Percentiles rank a stretch among this genome's conserved stretches.
Conservation (phyloP, 257 asterid genomes). For the Jasminum sambac region DNA sequence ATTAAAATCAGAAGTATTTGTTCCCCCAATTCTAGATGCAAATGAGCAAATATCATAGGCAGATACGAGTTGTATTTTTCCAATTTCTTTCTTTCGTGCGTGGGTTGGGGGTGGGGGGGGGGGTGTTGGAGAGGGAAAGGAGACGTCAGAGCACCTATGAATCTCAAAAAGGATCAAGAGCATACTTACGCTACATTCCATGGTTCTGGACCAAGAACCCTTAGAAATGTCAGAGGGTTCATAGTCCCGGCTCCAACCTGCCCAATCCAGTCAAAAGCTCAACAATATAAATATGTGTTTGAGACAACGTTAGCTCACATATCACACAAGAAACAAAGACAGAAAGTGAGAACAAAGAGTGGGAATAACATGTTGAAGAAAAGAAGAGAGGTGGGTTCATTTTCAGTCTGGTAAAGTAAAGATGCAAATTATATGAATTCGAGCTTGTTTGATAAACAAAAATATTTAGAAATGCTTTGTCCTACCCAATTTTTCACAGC, state of each 20-base stretch:
- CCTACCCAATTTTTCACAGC: too few relatives aligned
- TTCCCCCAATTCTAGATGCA: conserved; percentile 10
- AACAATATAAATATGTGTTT: conserved; percentile 25
- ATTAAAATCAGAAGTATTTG: not conserved
- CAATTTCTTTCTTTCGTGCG: not conserved
- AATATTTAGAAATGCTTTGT: too few relatives aligned
- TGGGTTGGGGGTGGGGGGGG: not conserved
- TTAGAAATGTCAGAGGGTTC: conserved; percentile 91
- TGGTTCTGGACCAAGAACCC: conserved; percentile 99
- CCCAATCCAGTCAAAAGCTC: conserved; percentile 33
- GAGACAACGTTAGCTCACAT: conserved; percentile 10
- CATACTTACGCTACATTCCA: conserved; percentile 97
- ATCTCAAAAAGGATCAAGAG: conserved; percentile 15
- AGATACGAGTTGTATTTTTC: not conserved
- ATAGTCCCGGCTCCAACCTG: conserved; percentile 99
- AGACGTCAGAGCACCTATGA: not conserved
- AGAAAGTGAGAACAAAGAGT: not conserved
- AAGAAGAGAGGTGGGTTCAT: not conserved
- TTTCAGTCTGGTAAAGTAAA: conserved; percentile 6
- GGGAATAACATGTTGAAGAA: not conserved
- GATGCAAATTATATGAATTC: not conserved
- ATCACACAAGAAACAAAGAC: not conserved
- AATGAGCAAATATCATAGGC: not conserved
- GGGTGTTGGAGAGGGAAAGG: not conserved
- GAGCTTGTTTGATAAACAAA: too few relatives aligned